Percentiles rank a stretch among this genome's conserved stretches.
Conservation (phyloP, 768 basidiomycete species). For the Naganishia onofrii region DNA sequence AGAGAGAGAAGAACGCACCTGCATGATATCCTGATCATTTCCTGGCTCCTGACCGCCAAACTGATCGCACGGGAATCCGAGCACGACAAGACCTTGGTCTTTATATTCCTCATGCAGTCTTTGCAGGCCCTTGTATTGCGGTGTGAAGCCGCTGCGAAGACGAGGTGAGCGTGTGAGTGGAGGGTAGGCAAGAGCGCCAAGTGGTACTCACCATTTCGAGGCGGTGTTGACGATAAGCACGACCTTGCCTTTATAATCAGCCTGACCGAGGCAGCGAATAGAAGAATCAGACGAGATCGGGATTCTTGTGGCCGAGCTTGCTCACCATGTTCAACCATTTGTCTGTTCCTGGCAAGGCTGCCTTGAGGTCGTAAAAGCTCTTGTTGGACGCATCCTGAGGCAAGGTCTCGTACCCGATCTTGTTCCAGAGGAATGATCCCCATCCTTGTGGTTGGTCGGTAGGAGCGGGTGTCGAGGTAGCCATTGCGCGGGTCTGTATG, state of each 20-base stretch:
- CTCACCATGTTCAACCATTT: constrained; percentile 43
- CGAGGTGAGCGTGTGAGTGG: not conserved
- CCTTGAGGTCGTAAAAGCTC: constrained; percentile 49
- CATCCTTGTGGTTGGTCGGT: constrained; percentile 19
- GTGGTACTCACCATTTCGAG: constrained; percentile 50
- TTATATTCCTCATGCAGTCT: constrained; percentile 76
- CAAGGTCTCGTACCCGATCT: constrained; percentile 45
- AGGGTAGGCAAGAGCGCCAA: not conserved
- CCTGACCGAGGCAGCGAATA: not conserved
- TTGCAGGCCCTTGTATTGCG: constrained; percentile 66
- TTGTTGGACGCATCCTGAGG: constrained; percentile 35
- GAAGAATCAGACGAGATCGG: not conserved
- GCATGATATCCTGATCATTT: constrained; percentile 67
- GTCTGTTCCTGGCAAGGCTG: constrained; percentile 42
- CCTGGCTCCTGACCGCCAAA: constrained; percentile 83
- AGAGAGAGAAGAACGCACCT: constrained; percentile 35
- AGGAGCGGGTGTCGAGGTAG: constrained; percentile 7
- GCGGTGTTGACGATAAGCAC: constrained; percentile 54
- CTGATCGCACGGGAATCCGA: constrained; percentile 94
- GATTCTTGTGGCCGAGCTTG: not conserved
- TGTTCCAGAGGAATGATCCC: constrained; percentile 31
- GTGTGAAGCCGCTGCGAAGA: constrained; percentile 49
- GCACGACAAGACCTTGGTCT: constrained; percentile 68
- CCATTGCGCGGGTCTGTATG: not conserved
- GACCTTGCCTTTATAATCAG: constrained; percentile 50